These are phyloP conservation scores for Oldenlandia corymbosa DNA, from an alignment of 257 asterid species.

Conservation along the genomic window DNA sequence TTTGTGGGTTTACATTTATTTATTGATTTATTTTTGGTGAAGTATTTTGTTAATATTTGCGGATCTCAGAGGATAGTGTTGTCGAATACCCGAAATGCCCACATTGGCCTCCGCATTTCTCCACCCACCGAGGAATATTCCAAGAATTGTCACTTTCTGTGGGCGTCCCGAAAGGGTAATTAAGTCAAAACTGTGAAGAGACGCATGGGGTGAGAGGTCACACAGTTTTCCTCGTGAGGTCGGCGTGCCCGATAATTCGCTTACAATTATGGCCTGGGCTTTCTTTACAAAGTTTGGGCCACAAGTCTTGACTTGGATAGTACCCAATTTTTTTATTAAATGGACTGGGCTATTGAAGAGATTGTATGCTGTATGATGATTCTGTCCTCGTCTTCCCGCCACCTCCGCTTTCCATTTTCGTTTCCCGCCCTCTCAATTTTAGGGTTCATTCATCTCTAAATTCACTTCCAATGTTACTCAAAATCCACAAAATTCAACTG, in stretches of 20 bases:
- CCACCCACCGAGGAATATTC: not conserved
- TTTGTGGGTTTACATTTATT: not conserved
- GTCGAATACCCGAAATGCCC: not conserved
- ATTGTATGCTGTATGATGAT: constrained; percentile 12
- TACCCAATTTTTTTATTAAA: too few species aligned
- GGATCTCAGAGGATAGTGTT: constrained; percentile 1
- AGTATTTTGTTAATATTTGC: constrained; percentile 8
- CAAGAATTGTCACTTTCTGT: not conserved
- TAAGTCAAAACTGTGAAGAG: not conserved
- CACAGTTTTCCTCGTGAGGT: not conserved
- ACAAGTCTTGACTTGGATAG: too few species aligned
- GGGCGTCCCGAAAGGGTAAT: constrained; percentile 5
- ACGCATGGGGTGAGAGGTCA: not conserved
- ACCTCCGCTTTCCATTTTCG: not conserved
- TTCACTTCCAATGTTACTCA: not conserved
- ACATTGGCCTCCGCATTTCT: not conserved
- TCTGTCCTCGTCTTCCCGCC: not conserved
- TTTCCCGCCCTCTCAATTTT: constrained; percentile 19
- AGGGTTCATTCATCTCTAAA: constrained; percentile 10
- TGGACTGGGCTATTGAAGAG: too few species aligned
- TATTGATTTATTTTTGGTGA: not conserved
- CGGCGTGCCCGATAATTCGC: not conserved
- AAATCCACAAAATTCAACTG: not conserved
- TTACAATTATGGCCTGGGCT: not conserved
- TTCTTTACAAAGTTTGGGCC: not conserved